Evolutionary conservation across 768 basidiomycete genomes (phyloP).

Genomic region (Boletus pseudo-olivaceus): DNA sequence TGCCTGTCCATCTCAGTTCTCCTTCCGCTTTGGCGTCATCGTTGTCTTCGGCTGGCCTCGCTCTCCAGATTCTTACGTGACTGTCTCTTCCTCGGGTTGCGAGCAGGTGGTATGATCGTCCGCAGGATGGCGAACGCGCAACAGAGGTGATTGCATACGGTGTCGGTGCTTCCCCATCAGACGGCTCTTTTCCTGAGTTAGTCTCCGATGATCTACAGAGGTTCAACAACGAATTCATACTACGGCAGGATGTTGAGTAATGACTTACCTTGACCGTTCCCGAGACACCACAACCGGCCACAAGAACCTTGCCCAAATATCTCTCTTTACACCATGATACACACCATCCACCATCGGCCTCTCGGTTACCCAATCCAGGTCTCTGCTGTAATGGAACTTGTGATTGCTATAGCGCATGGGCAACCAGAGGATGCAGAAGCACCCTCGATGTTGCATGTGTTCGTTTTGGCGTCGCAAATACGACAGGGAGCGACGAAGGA

Average conservation of each 20-base stretch:
- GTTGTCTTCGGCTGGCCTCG: slow-evolving; percentile 55
- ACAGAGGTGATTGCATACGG: slow-evolving; percentile 74
- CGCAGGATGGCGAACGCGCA: slow-evolving; percentile 92
- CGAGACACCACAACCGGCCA: slow-evolving; percentile 66
- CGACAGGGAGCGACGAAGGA: slow-evolving; percentile 49
- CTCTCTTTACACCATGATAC: slow-evolving; percentile 94
- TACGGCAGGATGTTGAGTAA: not conserved
- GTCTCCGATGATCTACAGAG: slow-evolving; percentile 40
- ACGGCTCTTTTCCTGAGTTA: slow-evolving; percentile 14
- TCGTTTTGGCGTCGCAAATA: slow-evolving; percentile 71
- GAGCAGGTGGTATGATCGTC: slow-evolving; percentile 89
- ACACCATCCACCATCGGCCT: slow-evolving; percentile 91
- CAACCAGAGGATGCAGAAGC: slow-evolving; percentile 57
- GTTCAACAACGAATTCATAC: slow-evolving; percentile 1
- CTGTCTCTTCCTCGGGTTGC: slow-evolving; percentile 90
- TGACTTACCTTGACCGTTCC: slow-evolving; percentile 70
- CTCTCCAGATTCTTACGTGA: slow-evolving; percentile 84
- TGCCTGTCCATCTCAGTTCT: slow-evolving; percentile 62
- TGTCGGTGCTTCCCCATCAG: slow-evolving; percentile 37
- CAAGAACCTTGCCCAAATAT: slow-evolving; percentile 92
- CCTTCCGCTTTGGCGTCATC: slow-evolving; percentile 42
- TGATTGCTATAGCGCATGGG: slow-evolving; percentile 60
- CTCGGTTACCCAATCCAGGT: slow-evolving; percentile 56
- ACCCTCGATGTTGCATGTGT: slow-evolving; percentile 51
- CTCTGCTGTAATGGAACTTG: slow-evolving; percentile 33